phyloP scores from a whole-genome alignment of 805 yeast genomes.

The Zygosaccharomyces gambellarensis region DNA sequence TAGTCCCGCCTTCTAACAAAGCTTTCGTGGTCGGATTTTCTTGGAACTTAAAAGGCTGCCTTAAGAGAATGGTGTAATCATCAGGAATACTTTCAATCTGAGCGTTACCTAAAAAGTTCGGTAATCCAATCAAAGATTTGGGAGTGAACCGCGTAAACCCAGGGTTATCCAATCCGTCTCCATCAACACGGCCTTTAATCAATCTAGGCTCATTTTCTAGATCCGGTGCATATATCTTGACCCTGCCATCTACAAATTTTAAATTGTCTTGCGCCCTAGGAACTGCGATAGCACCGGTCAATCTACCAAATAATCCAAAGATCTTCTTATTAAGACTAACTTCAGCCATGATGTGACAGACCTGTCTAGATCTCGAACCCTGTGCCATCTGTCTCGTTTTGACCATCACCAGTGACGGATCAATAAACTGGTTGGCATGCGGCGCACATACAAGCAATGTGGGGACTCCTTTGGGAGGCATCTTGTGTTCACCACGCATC shows the following conservation, averaged over 20 bases:
- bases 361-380: conserved; percentile 46
- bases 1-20: conserved; percentile 51
- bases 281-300: conserved; percentile 81
- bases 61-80: conserved; percentile 63
- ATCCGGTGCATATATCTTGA: conserved; percentile 50
- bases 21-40: conserved; percentile 40
- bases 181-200: conserved; percentile 50
- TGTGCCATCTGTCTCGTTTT: conserved; percentile 48
- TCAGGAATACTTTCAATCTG: conserved; percentile 62
- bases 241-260: conserved; percentile 55
- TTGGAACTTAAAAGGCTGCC: conserved; percentile 61
- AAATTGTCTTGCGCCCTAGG: conserved; percentile 86
- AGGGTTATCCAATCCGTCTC: conserved; percentile 40
- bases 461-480: conserved; percentile 39
- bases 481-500: conserved; percentile 52
- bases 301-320: conserved; percentile 70
- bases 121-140: conserved; percentile 69
- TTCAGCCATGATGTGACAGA: conserved; percentile 80
- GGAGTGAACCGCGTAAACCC: conserved; percentile 54
- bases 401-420: conserved; percentile 71
- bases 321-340: conserved; percentile 56
- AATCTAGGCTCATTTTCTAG: conserved; percentile 43
- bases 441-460: conserved; percentile 80
- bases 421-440: conserved; percentile 85
- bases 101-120: conserved; percentile 70